phyloP scores from a whole-genome alignment of 2,329 filamentous ascomycete genomes.

The Talaromyces sp. region DNA sequence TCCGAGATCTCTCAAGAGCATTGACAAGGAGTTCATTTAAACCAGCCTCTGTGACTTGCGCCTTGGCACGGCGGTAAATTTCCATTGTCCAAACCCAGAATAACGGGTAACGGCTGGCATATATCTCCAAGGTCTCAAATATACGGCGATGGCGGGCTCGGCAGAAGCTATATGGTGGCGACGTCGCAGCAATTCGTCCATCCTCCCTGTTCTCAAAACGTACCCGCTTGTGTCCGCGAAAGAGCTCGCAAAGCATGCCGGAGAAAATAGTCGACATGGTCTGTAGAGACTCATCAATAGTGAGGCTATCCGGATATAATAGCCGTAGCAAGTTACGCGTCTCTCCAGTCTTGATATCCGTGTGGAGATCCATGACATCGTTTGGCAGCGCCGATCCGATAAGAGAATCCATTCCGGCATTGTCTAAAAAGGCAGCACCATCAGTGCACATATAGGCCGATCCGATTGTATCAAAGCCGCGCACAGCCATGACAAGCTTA shows the following conservation, averaged over 20 bases:
- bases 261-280: not conserved
- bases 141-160: conserved; percentile 1
- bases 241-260: not conserved
- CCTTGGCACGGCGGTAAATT: not conserved
- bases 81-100: not conserved
- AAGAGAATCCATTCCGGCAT: not conserved
- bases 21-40: not conserved
- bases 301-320: not conserved
- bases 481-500: not conserved
- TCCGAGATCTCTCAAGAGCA: not conserved
- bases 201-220: not conserved
- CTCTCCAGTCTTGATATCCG: not conserved
- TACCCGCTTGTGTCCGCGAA: not conserved
- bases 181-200: not conserved
- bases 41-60: not conserved
- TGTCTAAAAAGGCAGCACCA: not conserved
- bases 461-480: not conserved
- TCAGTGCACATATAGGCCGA: not conserved
- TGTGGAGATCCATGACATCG: not conserved
- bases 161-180: not conserved
- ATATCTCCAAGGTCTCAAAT: not conserved
- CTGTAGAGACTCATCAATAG: not conserved
- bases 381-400: not conserved
- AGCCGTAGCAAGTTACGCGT: not conserved
- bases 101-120: not conserved